Evolutionary conservation across 73 alveolate genomes (phyloP).

Genomic region (Blepharisma stoltei): DNA sequence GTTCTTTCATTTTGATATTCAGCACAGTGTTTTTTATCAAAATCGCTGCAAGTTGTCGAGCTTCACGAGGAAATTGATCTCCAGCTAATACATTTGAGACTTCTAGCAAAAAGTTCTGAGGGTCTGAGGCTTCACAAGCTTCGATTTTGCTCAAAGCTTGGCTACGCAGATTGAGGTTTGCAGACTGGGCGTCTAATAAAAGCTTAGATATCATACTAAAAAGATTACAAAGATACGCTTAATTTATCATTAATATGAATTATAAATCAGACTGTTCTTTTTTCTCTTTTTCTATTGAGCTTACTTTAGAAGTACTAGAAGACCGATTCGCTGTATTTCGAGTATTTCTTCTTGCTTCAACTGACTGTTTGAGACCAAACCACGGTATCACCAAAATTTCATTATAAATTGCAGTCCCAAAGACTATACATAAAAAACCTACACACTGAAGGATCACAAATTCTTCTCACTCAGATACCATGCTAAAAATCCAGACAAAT

Average conservation of each 20-base stretch:
- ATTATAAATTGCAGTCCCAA: constrained; percentile 55
- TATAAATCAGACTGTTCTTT: too few species aligned
- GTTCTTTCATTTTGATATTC: too few species aligned
- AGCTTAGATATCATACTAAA: background rate
- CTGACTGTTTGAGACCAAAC: constrained; percentile 37
- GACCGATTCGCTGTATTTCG: too few species aligned
- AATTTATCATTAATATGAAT: too few species aligned
- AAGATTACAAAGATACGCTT: too few species aligned
- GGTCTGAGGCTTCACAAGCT: background rate
- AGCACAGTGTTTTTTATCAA: background rate
- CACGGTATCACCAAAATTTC: constrained; percentile 48
- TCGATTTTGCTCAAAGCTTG: background rate
- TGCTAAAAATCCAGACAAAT: constrained; percentile 75
- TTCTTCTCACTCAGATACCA: constrained; percentile 63
- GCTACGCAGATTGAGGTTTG: background rate
- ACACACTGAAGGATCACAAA: constrained; percentile 58
- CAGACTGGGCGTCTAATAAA: constrained; percentile 1
- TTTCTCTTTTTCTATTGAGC: too few species aligned
- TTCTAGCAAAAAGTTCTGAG: background rate
- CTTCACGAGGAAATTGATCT: background rate
- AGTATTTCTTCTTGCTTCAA: background rate
- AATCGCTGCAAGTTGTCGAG: background rate
- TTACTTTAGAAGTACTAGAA: too few species aligned
- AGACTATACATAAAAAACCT: constrained; percentile 48
- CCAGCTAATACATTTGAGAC: background rate